Conservation (phyloP, 305 asterid genomes). For the Plantago coronopus region DNA sequence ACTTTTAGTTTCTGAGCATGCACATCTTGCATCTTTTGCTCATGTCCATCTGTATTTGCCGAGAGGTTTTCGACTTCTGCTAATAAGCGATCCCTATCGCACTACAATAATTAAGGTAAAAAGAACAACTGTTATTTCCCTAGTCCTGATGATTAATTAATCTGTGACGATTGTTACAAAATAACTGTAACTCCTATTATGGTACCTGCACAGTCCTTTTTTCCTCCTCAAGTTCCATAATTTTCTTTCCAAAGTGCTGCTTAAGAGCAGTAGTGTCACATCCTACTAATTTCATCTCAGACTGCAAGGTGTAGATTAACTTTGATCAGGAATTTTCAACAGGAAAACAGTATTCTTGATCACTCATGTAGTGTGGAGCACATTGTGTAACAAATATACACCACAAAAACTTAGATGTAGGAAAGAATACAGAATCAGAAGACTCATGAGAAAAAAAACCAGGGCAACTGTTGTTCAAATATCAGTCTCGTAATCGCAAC, state of each 20-base stretch:
- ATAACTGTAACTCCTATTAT: background rate
- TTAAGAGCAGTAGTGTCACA: slow-evolving; percentile 79
- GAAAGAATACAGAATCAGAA: background rate
- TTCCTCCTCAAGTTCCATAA: slow-evolving; percentile 96
- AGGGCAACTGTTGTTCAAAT: background rate
- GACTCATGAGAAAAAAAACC: background rate
- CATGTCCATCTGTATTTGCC: slow-evolving; percentile 85
- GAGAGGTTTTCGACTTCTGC: slow-evolving; percentile 95
- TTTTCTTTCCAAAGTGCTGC: slow-evolving; percentile 94
- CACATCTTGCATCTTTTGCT: slow-evolving; percentile 79
- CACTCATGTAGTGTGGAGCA: slow-evolving; percentile 12
- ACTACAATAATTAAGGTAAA: slow-evolving; percentile 38
- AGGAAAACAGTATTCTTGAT: background rate
- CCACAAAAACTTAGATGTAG: background rate
- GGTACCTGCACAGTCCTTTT: slow-evolving; percentile 84
- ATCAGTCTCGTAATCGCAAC: background rate
- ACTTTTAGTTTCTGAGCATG: slow-evolving; percentile 81
- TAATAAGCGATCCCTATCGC: slow-evolving; percentile 76
- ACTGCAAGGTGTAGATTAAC: slow-evolving; percentile 46
- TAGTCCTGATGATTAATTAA: background rate
- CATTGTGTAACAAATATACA: background rate
- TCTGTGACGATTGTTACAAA: background rate
- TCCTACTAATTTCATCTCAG: slow-evolving; percentile 87
- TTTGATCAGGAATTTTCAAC: slow-evolving; percentile 7
- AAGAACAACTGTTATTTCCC: background rate